phyloP scores from a whole-genome alignment of 1,284 basidiomycete species.

The Heterobasidion occidentale region DNA sequence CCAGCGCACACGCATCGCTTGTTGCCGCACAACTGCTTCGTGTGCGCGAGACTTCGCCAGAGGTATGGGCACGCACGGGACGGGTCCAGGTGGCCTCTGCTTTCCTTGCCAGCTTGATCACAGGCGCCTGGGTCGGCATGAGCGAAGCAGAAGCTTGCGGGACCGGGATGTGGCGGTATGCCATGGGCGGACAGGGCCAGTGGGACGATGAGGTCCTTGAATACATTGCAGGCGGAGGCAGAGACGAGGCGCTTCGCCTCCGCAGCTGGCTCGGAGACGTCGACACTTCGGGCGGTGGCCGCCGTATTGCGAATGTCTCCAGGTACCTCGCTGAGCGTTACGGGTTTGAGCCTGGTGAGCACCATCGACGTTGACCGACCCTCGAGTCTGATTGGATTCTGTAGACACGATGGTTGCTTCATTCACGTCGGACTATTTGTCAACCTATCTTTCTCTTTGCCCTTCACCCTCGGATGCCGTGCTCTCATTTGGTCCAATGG shows the following conservation, averaged over 20 bases:
- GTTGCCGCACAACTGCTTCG: conserved; percentile 63
- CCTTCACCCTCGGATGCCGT: conserved; percentile 65
- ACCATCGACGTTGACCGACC: background rate
- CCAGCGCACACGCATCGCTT: conserved; percentile 56
- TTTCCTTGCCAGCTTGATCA: conserved; percentile 63
- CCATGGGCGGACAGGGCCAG: conserved; percentile 34
- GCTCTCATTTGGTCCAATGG: conserved; percentile 72
- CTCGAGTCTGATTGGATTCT: conserved; percentile 5
- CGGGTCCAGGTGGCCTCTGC: conserved; percentile 64
- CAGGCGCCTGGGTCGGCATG: conserved; percentile 64
- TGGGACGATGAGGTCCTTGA: conserved; percentile 77
- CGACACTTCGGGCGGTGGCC: conserved; percentile 47
- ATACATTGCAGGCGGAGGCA: conserved; percentile 57
- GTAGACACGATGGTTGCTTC: conserved; percentile 65
- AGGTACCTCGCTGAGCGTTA: conserved; percentile 72
- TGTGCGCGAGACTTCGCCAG: conserved; percentile 65
- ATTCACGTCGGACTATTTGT: conserved; percentile 69
- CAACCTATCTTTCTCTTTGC: conserved; percentile 66
- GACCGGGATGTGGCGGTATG: conserved; percentile 68
- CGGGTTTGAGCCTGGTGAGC: conserved; percentile 68
- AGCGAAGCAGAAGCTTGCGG: conserved; percentile 70
- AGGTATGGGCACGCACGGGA: conserved; percentile 66
- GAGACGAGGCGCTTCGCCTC: conserved; percentile 62
- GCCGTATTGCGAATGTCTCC: conserved; percentile 58
- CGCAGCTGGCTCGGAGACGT: conserved; percentile 72